Percentiles rank a stretch among this genome's conserved stretches.
phyloP scores from a whole-genome alignment of 2,329 filamentous ascomycete genomes.

The Bipolaris gigantea region DNA sequence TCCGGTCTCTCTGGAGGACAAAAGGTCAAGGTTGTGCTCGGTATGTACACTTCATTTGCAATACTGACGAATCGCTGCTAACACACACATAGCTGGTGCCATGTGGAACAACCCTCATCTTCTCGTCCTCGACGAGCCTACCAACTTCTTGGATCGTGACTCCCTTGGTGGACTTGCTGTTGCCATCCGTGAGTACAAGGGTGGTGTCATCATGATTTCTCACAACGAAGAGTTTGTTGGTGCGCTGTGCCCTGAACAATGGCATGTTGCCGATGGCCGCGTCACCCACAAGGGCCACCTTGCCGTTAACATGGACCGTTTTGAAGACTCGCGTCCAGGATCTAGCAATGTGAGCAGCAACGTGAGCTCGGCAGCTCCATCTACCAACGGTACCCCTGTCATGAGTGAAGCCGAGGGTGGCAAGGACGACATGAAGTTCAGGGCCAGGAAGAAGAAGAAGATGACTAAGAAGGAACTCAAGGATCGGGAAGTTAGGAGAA shows the following conservation, averaged over 20 bases:
- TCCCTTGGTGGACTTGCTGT: conserved; percentile 96
- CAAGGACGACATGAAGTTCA: conserved; percentile 80
- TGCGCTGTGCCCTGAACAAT: conserved; percentile 92
- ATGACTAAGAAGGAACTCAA: conserved; percentile 95
- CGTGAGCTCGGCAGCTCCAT: conserved; percentile 42
- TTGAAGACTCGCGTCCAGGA: conserved; percentile 77
- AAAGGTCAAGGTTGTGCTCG: conserved; percentile 98
- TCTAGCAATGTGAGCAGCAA: conserved; percentile 56
- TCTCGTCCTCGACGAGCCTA: conserved; percentile 95
- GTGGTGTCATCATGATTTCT: conserved; percentile 98
- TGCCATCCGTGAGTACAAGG: conserved; percentile 96
- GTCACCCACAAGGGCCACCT: conserved; percentile 81
- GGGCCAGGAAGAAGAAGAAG: conserved; percentile 96
- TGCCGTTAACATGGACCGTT: conserved; percentile 75
- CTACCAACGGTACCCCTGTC: conserved; percentile 62
- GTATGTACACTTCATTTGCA: conserved; percentile 19
- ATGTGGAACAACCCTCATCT: conserved; percentile 99
- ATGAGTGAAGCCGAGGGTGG: conserved; percentile 85
- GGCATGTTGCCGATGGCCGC: conserved; percentile 86
- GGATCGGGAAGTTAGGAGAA: conserved; percentile 83
- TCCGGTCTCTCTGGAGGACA: conserved; percentile 93
- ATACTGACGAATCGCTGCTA: conserved; percentile 8
- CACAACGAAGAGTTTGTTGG: conserved; percentile 99
- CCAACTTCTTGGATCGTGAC: conserved; percentile 98
- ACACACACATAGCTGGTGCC: conserved; percentile 63